A percentile compares a stretch with the other conserved stretches of the same genome.
These are phyloP conservation scores for Plasmodium fragile DNA, from an alignment of 169 alveolate genomes.

Conservation along the genomic window DNA sequence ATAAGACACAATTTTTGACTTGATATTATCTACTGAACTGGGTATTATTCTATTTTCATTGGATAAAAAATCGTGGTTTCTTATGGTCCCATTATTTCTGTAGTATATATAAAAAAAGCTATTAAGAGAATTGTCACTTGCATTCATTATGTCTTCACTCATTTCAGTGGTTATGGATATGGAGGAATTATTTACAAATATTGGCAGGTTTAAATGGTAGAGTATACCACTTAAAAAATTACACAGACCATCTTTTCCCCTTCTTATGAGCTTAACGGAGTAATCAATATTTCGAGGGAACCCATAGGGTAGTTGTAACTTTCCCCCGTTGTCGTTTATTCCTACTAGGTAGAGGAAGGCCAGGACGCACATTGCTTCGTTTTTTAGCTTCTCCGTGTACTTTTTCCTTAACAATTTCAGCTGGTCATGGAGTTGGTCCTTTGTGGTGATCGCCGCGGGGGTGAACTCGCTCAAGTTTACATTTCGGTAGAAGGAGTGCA, in stretches of 20 bases:
- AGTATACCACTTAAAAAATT: constrained; percentile 84
- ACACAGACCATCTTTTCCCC: constrained; percentile 89
- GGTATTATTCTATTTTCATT: constrained; percentile 53
- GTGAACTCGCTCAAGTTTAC: constrained; percentile 13
- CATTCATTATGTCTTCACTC: constrained; percentile 11
- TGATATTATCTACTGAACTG: constrained; percentile 11
- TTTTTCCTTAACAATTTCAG: constrained; percentile 29
- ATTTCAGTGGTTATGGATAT: constrained; percentile 41
- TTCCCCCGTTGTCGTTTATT: constrained; percentile 83
- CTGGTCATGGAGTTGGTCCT: constrained; percentile 59
- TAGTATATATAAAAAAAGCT: constrained; percentile 56
- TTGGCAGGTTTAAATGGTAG: constrained; percentile 89
- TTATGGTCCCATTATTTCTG: constrained; percentile 20
- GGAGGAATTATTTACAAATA: constrained; percentile 80
- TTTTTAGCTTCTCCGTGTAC: constrained; percentile 45
- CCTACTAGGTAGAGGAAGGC: constrained; percentile 89
- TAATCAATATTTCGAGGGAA: constrained; percentile 88
- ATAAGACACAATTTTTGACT: constrained; percentile 64
- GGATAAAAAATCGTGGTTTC: constrained; percentile 32
- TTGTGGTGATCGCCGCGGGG: constrained; percentile 43
- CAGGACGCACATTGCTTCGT: constrained; percentile 80
- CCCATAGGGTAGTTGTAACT: constrained; percentile 87
- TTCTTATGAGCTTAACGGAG: constrained; percentile 79
- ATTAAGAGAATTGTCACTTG: constrained; percentile 13
- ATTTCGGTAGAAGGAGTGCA: constrained; percentile 1